Evolutionary conservation across 208 protist genomes (phyloP).

Genomic region (Wallacemonas rigidus): DNA sequence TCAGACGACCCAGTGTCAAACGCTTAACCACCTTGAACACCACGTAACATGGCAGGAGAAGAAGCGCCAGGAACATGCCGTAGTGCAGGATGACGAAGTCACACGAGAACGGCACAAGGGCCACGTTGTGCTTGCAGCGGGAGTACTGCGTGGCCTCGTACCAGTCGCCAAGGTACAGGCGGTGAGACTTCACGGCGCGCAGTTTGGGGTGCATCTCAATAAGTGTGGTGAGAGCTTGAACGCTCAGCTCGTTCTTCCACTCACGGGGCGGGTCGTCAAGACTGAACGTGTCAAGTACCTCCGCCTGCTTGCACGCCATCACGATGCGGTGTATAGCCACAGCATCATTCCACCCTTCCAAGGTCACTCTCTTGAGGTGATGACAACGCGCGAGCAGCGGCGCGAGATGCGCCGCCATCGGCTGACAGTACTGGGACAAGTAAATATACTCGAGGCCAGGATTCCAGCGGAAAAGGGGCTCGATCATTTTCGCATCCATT

Average conservation of each 20-base stretch:
- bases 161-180: conserved; percentile 77
- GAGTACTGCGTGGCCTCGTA: conserved; percentile 84
- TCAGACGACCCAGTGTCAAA: conserved; percentile 25
- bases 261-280: conserved; percentile 67
- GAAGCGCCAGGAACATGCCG: conserved; percentile 57
- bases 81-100: conserved; percentile 75
- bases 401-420: conserved; percentile 72
- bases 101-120: conserved; percentile 78
- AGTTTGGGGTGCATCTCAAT: conserved; percentile 92
- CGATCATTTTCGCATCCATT: conserved; percentile 76
- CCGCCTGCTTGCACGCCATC: conserved; percentile 87
- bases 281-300: conserved; percentile 81
- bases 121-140: conserved; percentile 89
- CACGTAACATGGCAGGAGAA: conserved; percentile 54
- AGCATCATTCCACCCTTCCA: conserved; percentile 89
- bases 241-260: conserved; percentile 87
- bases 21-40: conserved; percentile 41
- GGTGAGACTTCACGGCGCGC: conserved; percentile 70
- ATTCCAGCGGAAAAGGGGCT: conserved; percentile 87
- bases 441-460: conserved; percentile 88
- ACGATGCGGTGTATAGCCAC: conserved; percentile 81
- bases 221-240: conserved; percentile 84
- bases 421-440: conserved; percentile 82
- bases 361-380: conserved; percentile 62
- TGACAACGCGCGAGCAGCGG: conserved; percentile 62